phyloP scores from a whole-genome alignment of 2,329 filamentous ascomycete genomes.

The Curvularia sp. region DNA sequence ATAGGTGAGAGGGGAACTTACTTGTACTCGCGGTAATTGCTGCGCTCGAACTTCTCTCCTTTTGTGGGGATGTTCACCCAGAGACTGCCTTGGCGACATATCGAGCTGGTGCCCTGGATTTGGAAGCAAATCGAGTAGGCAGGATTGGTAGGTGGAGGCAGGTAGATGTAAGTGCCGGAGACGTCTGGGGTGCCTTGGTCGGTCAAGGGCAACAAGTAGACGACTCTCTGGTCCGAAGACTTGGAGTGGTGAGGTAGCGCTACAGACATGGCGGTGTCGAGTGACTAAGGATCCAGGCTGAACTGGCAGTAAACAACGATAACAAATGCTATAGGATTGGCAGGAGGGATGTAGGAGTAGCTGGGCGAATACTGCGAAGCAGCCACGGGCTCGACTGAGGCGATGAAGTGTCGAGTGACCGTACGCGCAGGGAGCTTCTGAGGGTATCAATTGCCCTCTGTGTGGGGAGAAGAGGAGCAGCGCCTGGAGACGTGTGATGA shows the following conservation, averaged over 20 bases:
- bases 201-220: conserved; percentile 89
- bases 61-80: conserved; percentile 94
- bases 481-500: conserved; percentile 26
- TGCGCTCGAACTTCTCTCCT: conserved; percentile 76
- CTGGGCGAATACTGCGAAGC: conserved; percentile 16
- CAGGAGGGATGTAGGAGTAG: conserved; percentile 13
- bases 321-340: conserved; percentile 17
- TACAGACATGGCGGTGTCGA: conserved; percentile 36
- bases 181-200: conserved; percentile 93
- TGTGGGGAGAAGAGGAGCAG: conserved; percentile 23
- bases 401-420: conserved; percentile 17
- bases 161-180: conserved; percentile 87
- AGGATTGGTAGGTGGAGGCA: conserved; percentile 77
- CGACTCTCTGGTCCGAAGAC: conserved; percentile 48
- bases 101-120: conserved; percentile 93
- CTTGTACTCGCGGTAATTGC: conserved; percentile 88
- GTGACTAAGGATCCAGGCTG: conserved; percentile 8
- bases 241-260: conserved; percentile 19
- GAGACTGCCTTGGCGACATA: conserved; percentile 90
- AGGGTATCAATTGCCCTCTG: conserved; percentile 31
- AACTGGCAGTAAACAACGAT: conserved; percentile 30
- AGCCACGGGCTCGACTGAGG: conserved; percentile 11
- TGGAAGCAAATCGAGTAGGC: conserved; percentile 83
- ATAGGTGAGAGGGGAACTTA: conserved; percentile 57
- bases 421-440: conserved; percentile 23